These are phyloP conservation scores for Aspergillus pseudotamarii DNA, from an alignment of 2,329 filamentous ascomycete genomes.

Conservation along the genomic window DNA sequence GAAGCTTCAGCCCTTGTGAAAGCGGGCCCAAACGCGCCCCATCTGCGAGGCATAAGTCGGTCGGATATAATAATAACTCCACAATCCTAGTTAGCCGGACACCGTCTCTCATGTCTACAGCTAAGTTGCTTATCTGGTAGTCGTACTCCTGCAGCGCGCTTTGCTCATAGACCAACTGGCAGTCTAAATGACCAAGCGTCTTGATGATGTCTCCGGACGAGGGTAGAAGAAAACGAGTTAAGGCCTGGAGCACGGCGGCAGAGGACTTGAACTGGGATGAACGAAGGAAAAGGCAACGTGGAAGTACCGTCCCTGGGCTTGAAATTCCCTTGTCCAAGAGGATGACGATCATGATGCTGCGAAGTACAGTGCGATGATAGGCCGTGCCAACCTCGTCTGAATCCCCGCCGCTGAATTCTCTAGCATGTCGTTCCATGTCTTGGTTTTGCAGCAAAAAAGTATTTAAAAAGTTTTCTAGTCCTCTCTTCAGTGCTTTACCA, in stretches of 20 bases:
- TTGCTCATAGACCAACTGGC: slow-evolving; percentile 58
- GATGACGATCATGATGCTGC: slow-evolving; percentile 62
- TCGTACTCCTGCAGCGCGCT: slow-evolving; percentile 61
- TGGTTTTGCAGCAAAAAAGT: slow-evolving; percentile 62
- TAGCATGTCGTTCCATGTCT: slow-evolving; percentile 45
- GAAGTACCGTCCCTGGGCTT: slow-evolving; percentile 32
- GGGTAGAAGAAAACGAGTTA: slow-evolving; percentile 59
- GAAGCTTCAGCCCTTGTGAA: slow-evolving; percentile 61
- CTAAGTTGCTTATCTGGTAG: slow-evolving; percentile 62
- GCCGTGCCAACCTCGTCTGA: slow-evolving; percentile 49
- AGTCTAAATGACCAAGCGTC: slow-evolving; percentile 59
- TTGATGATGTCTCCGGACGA: slow-evolving; percentile 61
- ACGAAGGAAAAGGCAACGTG: slow-evolving; percentile 54
- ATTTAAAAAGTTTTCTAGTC: slow-evolving; percentile 57
- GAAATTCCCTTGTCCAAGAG: slow-evolving; percentile 60
- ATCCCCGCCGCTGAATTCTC: slow-evolving; percentile 33
- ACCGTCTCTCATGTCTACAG: slow-evolving; percentile 64
- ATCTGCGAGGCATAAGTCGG: slow-evolving; percentile 27
- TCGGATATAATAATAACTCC: slow-evolving; percentile 57
- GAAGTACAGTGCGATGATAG: slow-evolving; percentile 59
- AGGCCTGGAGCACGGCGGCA: slow-evolving; percentile 52
- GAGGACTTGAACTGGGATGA: slow-evolving; percentile 61
- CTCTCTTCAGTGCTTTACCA: slow-evolving; percentile 40
- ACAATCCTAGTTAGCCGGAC: slow-evolving; percentile 62
- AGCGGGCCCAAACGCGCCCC: slow-evolving; percentile 46